phyloP scores from a whole-genome alignment of 257 asterid species.

The Prunella vulgaris region DNA sequence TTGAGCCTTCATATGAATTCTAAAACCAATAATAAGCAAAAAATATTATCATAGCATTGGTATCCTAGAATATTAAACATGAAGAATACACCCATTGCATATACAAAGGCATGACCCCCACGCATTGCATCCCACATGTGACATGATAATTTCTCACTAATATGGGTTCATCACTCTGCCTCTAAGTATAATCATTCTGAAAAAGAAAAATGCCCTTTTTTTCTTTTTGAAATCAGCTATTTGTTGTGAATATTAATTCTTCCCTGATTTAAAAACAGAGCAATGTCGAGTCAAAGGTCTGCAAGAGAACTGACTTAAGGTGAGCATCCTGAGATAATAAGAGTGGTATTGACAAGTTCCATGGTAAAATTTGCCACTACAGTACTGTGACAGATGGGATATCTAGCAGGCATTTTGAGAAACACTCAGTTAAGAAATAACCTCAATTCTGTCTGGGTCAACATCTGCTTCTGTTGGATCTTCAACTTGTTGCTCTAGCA shows the following conservation, averaged over 20 bases:
- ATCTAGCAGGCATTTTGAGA: not conserved
- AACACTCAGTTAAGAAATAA: slow-evolving; percentile 23
- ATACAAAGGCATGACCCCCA: not conserved
- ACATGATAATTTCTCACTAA: too few species aligned
- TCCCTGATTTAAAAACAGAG: not conserved
- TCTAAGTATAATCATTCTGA: not conserved
- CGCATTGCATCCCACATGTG: not conserved
- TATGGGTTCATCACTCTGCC: too few species aligned
- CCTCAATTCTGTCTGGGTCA: slow-evolving; percentile 93
- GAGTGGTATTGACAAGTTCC: not conserved
- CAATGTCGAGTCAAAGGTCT: not conserved
- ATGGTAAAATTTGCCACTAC: not conserved
- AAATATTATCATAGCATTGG: not conserved
- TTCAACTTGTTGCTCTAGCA: slow-evolving; percentile 60
- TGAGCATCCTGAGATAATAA: not conserved
- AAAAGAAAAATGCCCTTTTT: not conserved
- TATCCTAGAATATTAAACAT: not conserved
- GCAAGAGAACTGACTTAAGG: not conserved
- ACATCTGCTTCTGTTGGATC: slow-evolving; percentile 52
- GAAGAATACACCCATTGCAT: too few species aligned
- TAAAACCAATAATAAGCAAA: not conserved
- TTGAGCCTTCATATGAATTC: not conserved
- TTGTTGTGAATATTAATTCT: not conserved
- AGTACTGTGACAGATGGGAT: not conserved
- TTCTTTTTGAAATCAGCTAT: not conserved